Base-by-base conservation (phyloP, 2,329 filamentous ascomycete genomes). In the Diplodia seriata region DNA sequence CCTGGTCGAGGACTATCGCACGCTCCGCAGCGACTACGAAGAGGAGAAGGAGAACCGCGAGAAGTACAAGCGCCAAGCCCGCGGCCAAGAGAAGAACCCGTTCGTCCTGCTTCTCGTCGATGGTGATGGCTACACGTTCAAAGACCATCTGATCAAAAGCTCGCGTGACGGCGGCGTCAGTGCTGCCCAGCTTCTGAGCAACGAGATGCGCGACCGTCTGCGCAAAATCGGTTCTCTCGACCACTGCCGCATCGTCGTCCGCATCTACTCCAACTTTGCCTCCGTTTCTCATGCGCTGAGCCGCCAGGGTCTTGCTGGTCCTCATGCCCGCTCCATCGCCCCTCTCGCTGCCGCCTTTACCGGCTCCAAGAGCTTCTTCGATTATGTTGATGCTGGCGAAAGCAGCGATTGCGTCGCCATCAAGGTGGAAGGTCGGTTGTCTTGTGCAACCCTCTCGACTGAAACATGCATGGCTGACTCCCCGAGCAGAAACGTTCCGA, bases 81-180 rank as follows among this genome's bases (percentile, higher is more conserved):
- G 56, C 31, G 69, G 72, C 33, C 73, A 82, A 72, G 78, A 85
- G 29, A 82, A 84, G 23, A 86, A 85, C 69, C 84, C 86, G 0
- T 90, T 89, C 71, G 86, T 86, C 1, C 79, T 90, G 2, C 84
- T 90, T 7, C 78, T 90, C 0, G 78, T 90, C 14, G 87, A 90
- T 68, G 88, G 87, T 23, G 87, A 90, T 75, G 86, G 85, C 57
- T 89, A 89, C 71, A 72, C 84, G 26, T 86, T 88, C 72, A 80
- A 84, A 40, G 84, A 87, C 50, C 75, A 79, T 36, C 78, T 86
- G 9, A 73, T 87, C 61, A 76, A 76, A 53, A 79, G 79, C 6
- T 82, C 83, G 1, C 80, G 81, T 51, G 81, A 86, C 2, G 88
- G 87, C 15, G 88, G 88, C 4, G 81, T 83, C 66, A 81, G 77